Evolutionary conservation across 208 protist genomes (phyloP), one percentile per base, ranked within the genome.

Genomic region (Crithidia thermophila): DNA sequence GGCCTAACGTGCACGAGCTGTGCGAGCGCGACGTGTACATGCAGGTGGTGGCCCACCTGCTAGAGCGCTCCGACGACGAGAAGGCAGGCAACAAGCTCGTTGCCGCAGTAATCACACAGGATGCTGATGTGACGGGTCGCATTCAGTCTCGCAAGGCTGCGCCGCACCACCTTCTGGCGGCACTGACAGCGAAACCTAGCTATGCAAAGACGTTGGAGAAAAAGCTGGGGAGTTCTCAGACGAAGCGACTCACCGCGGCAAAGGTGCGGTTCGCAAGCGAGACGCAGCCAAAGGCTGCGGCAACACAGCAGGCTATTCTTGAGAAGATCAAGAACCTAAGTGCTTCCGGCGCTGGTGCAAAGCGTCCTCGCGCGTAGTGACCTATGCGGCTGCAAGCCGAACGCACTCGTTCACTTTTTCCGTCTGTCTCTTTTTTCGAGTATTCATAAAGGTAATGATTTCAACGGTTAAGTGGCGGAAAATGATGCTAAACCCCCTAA

Each of bases 271-370:
- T 89, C 68, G 72, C 67, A 30, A 90, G 85, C 30, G 69, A 74
- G 0, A 91, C 81, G 10, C 73, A 82, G 52, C 82, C 91, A n/a
- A 85, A 82, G 51, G 65, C 76, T 13, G 31, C 67, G 16, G 72
- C 79, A n/a, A 94, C 86, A 8, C 85, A 90, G 57, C 69, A 84
- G 25, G 64, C 64, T 11, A 78, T 94, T 59, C 37, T 80, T 50
- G 84, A 88, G 49, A 87, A 87, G 64, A 56, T 96, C n/a, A 70
- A 78, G 49, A 61, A 56, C 27, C 60, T 88, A 7, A 59, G 43
- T 37, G 30, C 51, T 21, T 25, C 43, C 16, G 66, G 51, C 33
- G 53, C 58, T 10, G 60, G 60, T 1, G 23, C 42, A 20, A 62
- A 70, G 46, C 57, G 65, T n/a, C n/a, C 60, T 14, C 70, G 70